Base-by-base conservation (phyloP, 148 eudicot genomes). In the Vaccinium corymbosum region DNA sequence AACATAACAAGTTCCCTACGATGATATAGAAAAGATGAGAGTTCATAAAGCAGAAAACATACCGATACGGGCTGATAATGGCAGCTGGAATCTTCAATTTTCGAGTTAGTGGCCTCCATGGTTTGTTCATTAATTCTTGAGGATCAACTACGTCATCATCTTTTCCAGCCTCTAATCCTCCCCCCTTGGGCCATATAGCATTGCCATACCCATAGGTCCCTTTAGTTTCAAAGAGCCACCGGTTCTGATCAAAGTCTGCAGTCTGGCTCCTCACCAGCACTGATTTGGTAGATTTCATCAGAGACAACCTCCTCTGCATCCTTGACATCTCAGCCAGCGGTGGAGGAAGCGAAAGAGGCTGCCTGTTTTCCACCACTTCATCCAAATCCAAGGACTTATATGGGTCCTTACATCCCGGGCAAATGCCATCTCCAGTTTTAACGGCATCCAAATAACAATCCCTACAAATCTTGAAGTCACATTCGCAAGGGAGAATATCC, bases 191-290 rank as follows among this genome's bases (percentile, higher is more conserved):
- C 98, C 98, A 94, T 82, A 95, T 93, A 80, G 95, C 98, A 91
- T 95, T 95, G 22, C 98, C 97, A 87, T 95, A 94, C 19, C 98
- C 97, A 86, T 95, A 95, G 32, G 98, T 95, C 7, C 95, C 98
- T 81, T 89, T 92, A 15, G 95, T 93, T 82, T 95, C 98, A 80
- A 91, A 95, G 25, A 94, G 87, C 98, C 98, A 95, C 35, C 95
- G 87, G 59, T 90, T 93, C 81, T 93, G 95, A 90, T 95, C 98
- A 86, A 95, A 95, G 59, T 95, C 98, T 50, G 87, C 92, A 20
- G 96, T 95, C 84, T 95, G 98, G 80, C 98, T 95, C 87, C 98
- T 94, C 92, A 86, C 88, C 17, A 95, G 89, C 62, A 80, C 85
- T 0, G 95, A 90, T 78, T 90, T 91, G 6, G 88, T 91, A 16